These are phyloP conservation scores for Asterionellopsis glacialis DNA, from an alignment of 108 stramenopile species.

Conservation along the genomic window DNA sequence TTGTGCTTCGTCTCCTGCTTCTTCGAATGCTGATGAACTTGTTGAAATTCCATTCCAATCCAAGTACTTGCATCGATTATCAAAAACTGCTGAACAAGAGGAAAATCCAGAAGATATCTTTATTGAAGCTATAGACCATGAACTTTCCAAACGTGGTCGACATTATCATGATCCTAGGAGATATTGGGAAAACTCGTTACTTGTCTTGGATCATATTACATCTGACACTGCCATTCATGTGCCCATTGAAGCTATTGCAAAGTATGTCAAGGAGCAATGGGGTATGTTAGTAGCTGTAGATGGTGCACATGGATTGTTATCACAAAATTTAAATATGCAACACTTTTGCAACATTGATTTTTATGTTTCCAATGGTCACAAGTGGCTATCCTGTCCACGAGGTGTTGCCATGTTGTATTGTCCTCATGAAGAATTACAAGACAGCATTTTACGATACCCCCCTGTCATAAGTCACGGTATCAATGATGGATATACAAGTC, in stretches of 20 bases:
- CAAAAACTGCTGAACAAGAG: too few relatives aligned
- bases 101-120: conserved; percentile 26
- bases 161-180: too few relatives aligned
- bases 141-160: conserved; percentile 2
- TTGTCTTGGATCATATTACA: conserved; percentile 67
- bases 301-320: conserved; percentile 69
- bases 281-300: conserved; percentile 52
- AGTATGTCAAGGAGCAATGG: conserved; percentile 37
- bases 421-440: conserved; percentile 31
- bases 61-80: conserved; percentile 16
- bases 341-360: conserved; percentile 33
- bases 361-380: conserved; percentile 65
- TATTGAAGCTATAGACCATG: conserved; percentile 27
- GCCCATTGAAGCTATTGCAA: conserved; percentile 45
- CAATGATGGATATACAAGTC: conserved; percentile 58
- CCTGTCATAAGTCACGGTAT: conserved; percentile 65
- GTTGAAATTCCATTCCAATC: conserved; percentile 60
- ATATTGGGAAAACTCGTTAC: conserved; percentile 41
- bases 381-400: conserved; percentile 69
- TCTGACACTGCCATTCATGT: conserved; percentile 67
- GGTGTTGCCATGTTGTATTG: conserved; percentile 58
- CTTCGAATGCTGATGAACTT: too few relatives aligned
- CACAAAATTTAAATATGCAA: conserved; percentile 31
- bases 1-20: too few relatives aligned
- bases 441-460: conserved; percentile 44